Percentiles rank a stretch among this genome's conserved stretches.
Evolutionary conservation across 1,284 basidiomycete species (phyloP).

Genomic region (Kalmanozyma brasiliensis): DNA sequence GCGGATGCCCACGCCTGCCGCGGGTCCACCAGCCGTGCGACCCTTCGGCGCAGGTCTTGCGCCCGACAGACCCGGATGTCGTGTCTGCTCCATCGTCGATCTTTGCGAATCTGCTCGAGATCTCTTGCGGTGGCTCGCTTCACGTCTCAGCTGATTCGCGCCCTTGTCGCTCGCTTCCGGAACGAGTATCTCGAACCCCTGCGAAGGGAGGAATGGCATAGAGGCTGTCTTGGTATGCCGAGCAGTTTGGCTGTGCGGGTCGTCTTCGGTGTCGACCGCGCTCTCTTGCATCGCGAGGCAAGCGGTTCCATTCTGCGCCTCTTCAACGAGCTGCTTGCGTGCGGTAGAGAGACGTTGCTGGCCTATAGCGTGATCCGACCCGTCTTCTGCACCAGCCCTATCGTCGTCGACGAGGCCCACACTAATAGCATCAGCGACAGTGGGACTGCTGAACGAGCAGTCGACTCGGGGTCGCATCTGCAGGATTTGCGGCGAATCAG

Average conservation of each 20-base stretch:
- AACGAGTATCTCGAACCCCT: conserved; percentile 21
- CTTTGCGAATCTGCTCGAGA: conserved; percentile 9
- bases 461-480: conserved; percentile 9
- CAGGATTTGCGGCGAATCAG: not conserved
- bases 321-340: conserved; percentile 13
- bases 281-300: conserved; percentile 14
- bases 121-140: conserved; percentile 2
- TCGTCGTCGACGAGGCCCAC: conserved; percentile 1
- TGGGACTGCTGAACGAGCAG: conserved; percentile 25
- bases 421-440: not conserved
- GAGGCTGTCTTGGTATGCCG: conserved; percentile 33
- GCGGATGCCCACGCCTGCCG: conserved; percentile 22
- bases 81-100: conserved; percentile 24
- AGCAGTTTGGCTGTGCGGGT: not conserved
- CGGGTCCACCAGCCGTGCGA: conserved; percentile 31
- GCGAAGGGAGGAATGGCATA: conserved; percentile 33
- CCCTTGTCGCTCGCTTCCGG: conserved; percentile 8
- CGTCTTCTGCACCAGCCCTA: no score
- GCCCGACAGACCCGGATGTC: conserved; percentile 36
- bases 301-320: conserved; percentile 9
- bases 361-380: no score
- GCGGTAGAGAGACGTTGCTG: conserved; percentile 16
- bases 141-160: conserved; percentile 11
- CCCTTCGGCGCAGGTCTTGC: conserved; percentile 15
- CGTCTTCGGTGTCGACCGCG: conserved; percentile 9